Evolutionary conservation across 2,329 filamentous ascomycete species (phyloP), one percentile per base, ranked within the genome.

Genomic region (Colletotrichum lindemuthianum): DNA sequence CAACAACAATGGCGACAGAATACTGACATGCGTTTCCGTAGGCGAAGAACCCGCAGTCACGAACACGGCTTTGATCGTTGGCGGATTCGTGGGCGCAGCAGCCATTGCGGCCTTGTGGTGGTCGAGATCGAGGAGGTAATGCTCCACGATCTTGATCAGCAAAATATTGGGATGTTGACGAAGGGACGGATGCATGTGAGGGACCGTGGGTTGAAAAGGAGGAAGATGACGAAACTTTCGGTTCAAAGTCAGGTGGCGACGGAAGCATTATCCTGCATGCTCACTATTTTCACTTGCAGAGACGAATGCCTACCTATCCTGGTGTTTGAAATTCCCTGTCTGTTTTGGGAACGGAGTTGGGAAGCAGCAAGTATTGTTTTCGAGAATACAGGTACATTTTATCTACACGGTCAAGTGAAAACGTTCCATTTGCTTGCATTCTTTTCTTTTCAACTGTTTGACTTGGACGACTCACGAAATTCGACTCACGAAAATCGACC

Each of bases 21-120:
- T 24, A 4, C 24, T 24, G 24, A 24, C 24, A 24, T 24, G 24
- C 24, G 24, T 24, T 24, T 24, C 4, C 53, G 9, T 15, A 75
- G 76, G 69, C 8, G 73, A 75, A 37, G 77, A 80, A 50, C 60
- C 74, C 37, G 72, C 74, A 24, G 50, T 53, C 33, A 49, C 49
- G n/a, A 74, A 72, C 60, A 75, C 71, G 32, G 69, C 74, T 12
- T 59, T 78, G 51, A 67, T 75, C 8, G 71, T 74, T 39, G 77
- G 75, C 13, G 74, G 77, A 13, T 66, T 76, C 15, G 61, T 80
- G 49, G 79, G 77, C n/a, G 67, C 74, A 9, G 72, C 72, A 37
- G 79, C 78, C 6, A 69, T 80, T 55, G 65, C 53, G 3, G 67
- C 56, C 12, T 13, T 68, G 10, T 68, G 65, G 65, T 68, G 65